Percentiles rank a stretch among this genome's conserved stretches.
Conservation (phyloP, 768 basidiomycete species). For the Leccinum variicolor region DNA sequence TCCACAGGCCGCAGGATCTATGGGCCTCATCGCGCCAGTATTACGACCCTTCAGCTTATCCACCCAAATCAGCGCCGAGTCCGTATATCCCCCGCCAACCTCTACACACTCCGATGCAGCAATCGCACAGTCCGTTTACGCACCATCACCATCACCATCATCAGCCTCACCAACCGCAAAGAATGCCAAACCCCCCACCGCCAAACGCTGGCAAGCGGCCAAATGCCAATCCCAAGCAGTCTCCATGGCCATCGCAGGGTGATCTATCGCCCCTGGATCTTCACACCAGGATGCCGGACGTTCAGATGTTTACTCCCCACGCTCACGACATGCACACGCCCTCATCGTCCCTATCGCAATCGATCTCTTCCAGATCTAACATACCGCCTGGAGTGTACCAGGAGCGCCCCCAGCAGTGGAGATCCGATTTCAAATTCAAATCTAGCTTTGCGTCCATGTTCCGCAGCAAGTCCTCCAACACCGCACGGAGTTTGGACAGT, state of each 20-base stretch:
- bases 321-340: conserved; percentile 23
- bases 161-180: conserved; percentile 4
- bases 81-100: conserved; percentile 30
- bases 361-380: conserved; percentile 11
- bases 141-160: conserved; percentile 1
- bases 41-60: conserved; percentile 4
- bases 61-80: conserved; percentile 23
- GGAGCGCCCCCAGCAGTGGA: conserved; percentile 29
- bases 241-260: conserved; percentile 15
- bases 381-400: conserved; percentile 9
- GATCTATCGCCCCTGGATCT: conserved; percentile 22
- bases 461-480: conserved; percentile 21
- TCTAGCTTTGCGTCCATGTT: conserved; percentile 30
- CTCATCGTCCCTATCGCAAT: conserved; percentile 22
- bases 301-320: conserved; percentile 12
- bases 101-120: conserved; percentile 5
- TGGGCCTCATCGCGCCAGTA: conserved; percentile 6
- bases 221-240: conserved; percentile 1
- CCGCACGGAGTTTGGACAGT: conserved; percentile 14
- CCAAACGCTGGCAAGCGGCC: conserved; percentile 2
- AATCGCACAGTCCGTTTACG: conserved; percentile 7
- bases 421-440: conserved; percentile 32
- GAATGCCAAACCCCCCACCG: not conserved
- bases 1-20: conserved; percentile 17
- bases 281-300: conserved; percentile 16